These are phyloP conservation scores for Pythium grandisporangium DNA, from an alignment of 352 stramenopile species.

Conservation along the genomic window DNA sequence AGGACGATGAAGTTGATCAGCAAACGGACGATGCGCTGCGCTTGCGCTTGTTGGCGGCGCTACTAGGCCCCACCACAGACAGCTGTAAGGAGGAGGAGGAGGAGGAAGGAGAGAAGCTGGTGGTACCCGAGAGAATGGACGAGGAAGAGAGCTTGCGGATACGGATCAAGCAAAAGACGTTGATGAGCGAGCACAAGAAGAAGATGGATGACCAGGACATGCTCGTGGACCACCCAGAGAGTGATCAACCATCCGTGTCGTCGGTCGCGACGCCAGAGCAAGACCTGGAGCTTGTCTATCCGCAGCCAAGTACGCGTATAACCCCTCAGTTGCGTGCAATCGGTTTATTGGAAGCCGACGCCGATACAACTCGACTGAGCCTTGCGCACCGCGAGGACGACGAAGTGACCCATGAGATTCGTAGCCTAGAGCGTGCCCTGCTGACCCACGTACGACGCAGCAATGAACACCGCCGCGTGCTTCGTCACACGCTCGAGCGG, in stretches of 20 bases:
- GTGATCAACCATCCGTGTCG: too few relatives aligned
- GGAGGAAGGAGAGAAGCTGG: background rate
- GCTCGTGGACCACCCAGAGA: background rate
- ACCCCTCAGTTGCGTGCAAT: conserved; percentile 18
- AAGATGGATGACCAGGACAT: background rate
- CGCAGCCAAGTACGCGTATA: background rate
- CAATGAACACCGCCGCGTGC: conserved; percentile 49
- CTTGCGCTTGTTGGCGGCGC: conserved; percentile 8
- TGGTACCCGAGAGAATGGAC: background rate
- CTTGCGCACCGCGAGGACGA: conserved; percentile 33
- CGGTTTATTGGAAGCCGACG: conserved; percentile 35
- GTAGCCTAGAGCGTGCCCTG: conserved; percentile 33
- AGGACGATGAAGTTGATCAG: background rate
- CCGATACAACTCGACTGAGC: conserved; percentile 14
- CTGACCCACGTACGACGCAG: conserved; percentile 25
- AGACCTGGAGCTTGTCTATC: too few relatives aligned
- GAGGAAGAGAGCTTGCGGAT: background rate
- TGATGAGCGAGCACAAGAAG: background rate
- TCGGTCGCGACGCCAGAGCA: too few relatives aligned
- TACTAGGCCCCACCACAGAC: too few relatives aligned
- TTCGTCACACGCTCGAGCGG: conserved; percentile 46
- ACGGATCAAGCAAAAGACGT: background rate
- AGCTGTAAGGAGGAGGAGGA: too few relatives aligned
- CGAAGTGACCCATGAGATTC: conserved; percentile 58
- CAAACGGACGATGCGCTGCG: background rate